Base-by-base conservation (phyloP, 2,329 filamentous ascomycete species). In the Keithomyces neogunnii region DNA sequence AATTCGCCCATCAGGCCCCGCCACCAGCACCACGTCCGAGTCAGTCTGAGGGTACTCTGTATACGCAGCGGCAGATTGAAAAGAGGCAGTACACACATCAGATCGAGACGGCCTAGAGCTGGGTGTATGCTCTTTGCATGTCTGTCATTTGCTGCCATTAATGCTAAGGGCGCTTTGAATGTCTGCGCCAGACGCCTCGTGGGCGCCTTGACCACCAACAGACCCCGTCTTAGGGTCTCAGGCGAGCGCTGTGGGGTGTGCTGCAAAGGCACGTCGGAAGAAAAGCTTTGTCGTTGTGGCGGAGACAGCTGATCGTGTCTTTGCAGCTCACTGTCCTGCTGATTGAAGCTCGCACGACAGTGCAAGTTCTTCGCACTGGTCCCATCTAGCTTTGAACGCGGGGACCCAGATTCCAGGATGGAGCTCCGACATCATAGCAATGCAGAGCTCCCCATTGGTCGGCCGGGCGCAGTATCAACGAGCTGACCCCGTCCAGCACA, bases 161-260 rank as follows among this genome's bases (percentile, higher is more conserved):
- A 8, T 31, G 43, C 30, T 47, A 13, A 36, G 36, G 39, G 49
- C 38, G 49, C 49, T 30, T 44, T 10, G 30, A 30, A 28, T 44
- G 40, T 30, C 30, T 51, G 40, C 45, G 50, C 33, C 50, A 38
- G 50, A 51, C 46, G 50, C 50, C 50, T 48, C 50, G 45, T 31
- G 45, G 46, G 36, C 50, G 50, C 49, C 49, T 13, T 42, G 49
- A 40, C 49, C 47, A 39, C 36, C 38, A 9, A 38, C 38, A 42
- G 10, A 30, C 38, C 33, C 33, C 39, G 19, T 48, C 30, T 19
- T 11, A 33, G 36, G 36, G 38, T 40, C 47, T 40, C 19, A 19
- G 19, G 19, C 19, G 19, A 19, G 19, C 19, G 19, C 19, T 19
- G 19, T 19, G 19, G 19, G 19, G 19, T 19, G 19, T 19, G 19